Base-by-base conservation (phyloP, 129 eudicot genomes). In the Silybum marianum region DNA sequence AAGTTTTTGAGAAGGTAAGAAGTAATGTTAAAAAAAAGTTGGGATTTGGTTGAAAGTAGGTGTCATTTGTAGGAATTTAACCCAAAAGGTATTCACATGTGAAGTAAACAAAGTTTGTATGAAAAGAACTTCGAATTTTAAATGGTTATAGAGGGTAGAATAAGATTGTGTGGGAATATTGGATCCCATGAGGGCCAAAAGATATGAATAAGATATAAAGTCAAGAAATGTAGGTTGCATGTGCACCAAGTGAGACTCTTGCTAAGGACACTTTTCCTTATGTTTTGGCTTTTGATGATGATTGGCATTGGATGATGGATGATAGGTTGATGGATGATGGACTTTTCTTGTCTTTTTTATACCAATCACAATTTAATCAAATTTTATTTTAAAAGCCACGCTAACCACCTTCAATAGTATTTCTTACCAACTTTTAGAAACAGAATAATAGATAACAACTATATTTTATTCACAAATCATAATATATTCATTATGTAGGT, bases 161-260 rank as follows among this genome's bases (percentile, higher is more conserved):
- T 8, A 60, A n/a, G 24, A 60, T 60, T 60, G 25, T 60, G 67
- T n/a, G 24, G 67, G 24, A 60, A 60, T 18, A 60, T n/a, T 60
- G 11, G 24, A 60, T 18, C 24, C 24, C 67, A 60, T 60, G 67
- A 11, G 67, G 24, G 21, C 25, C 9, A 18, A 60, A 60, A 60
- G 25, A 60, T 18, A 18, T 60, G 67, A 60, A 60, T 13, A 13
- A 48, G 67, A 60, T 18, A 60, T n/a, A 34, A 62, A 63, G 80
- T 77, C 80, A 77, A 77, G 72, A 76, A 76, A 76, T 76, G 80
- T 13, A 19, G 80, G 80, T 76, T 76, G 80, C 80, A 76, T 76
- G 72, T 62, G 80, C 80, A 58, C 72, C 72, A 60, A 76, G 54
- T 76, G 51, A 76, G 72, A 76, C 72, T 28, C 72, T 77, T 77